Percentiles rank a stretch among this genome's conserved stretches.
Conservation (phyloP, 2,329 filamentous ascomycete species). For the Purpureocillium takamizusanense region DNA sequence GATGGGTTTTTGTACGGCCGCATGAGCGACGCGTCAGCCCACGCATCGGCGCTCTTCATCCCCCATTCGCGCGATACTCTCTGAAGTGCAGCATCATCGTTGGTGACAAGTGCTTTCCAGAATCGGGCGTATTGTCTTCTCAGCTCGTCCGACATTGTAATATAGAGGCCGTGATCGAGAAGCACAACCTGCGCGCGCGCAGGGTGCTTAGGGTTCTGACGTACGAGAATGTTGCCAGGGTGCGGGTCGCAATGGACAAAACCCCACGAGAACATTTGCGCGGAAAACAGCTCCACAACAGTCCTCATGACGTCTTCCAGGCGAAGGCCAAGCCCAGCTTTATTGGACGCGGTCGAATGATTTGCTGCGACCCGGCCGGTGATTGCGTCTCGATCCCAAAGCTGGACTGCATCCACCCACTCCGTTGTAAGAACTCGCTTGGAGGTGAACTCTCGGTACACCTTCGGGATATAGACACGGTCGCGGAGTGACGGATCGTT, state of each 20-base stretch:
- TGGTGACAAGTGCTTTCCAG: slow-evolving; percentile 58
- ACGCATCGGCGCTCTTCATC: slow-evolving; percentile 55
- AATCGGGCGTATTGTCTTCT: slow-evolving; percentile 45
- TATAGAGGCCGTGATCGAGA: slow-evolving; percentile 63
- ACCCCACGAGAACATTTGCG: slow-evolving; percentile 65
- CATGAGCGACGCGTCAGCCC: slow-evolving; percentile 57
- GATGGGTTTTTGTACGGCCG: slow-evolving; percentile 43
- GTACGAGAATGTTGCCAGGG: slow-evolving; percentile 58
- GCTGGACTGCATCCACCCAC: slow-evolving; percentile 59
- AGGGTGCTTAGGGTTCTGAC: slow-evolving; percentile 39
- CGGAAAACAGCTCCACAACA: slow-evolving; percentile 59
- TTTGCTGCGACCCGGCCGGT: slow-evolving; percentile 18
- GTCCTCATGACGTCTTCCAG: slow-evolving; percentile 59
- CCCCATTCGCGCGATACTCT: slow-evolving; percentile 53
- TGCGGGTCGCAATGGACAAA: slow-evolving; percentile 62
- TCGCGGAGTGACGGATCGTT: slow-evolving; percentile 48
- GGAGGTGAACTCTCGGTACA: slow-evolving; percentile 49
- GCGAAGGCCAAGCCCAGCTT: slow-evolving; percentile 47
- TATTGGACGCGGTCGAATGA: too few species aligned
- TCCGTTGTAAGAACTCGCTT: slow-evolving; percentile 61
- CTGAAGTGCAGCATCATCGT: slow-evolving; percentile 53
- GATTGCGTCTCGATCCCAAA: slow-evolving; percentile 60
- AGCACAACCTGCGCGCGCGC: slow-evolving; percentile 46
- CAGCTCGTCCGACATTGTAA: slow-evolving; percentile 55
- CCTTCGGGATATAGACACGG: slow-evolving; percentile 56